Evolutionary conservation across 306 rosid genomes (phyloP).

Genomic region (Crotalaria pallida): DNA sequence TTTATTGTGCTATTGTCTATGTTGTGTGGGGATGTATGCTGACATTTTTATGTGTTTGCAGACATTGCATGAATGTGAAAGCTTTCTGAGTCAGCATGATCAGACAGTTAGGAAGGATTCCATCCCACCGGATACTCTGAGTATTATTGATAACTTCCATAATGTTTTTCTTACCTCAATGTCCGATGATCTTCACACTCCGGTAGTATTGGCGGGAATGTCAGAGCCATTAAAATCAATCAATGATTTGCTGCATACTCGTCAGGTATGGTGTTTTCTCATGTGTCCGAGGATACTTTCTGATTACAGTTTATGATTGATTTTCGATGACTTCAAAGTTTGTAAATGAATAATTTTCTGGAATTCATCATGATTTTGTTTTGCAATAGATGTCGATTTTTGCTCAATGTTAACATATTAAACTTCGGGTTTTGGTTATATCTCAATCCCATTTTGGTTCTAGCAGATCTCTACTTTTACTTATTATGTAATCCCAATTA

Average conservation of each 20-base stretch:
- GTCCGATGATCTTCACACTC: constrained; percentile 91
- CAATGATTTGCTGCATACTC: constrained; percentile 84
- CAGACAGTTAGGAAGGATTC: constrained; percentile 48
- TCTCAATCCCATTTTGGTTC: not conserved
- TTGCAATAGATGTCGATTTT: not conserved
- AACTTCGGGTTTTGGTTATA: not conserved
- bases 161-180: constrained; percentile 63
- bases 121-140: constrained; percentile 45
- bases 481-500: not conserved
- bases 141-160: constrained; percentile 45
- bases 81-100: constrained; percentile 54
- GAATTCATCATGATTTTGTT: not conserved
- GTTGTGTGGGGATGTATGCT: not conserved
- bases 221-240: constrained; percentile 83
- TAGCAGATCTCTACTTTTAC: not conserved
- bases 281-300: not conserved
- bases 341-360: not conserved
- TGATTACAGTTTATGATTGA: not conserved
- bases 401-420: not conserved
- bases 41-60: constrained; percentile 40
- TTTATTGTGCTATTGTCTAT: not conserved
- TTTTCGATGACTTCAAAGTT: not conserved
- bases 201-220: constrained; percentile 72
- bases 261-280: constrained; percentile 49
- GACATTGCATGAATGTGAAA: constrained; percentile 81